These are phyloP conservation scores for Suillus subalutaceus DNA, from an alignment of 768 basidiomycete species.

Conservation along the genomic window DNA sequence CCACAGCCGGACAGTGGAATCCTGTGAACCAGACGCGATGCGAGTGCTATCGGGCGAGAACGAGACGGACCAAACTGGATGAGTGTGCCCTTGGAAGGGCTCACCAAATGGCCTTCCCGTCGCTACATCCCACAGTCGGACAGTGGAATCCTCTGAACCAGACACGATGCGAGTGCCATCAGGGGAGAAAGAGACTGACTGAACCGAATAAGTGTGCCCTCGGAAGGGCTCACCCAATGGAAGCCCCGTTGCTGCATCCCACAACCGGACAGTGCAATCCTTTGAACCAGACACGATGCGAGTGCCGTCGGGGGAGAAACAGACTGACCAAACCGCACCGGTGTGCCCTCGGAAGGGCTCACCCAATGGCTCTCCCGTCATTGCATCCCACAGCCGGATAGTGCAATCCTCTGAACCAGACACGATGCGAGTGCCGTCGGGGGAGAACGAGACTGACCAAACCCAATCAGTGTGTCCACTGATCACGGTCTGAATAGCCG, in stretches of 20 bases:
- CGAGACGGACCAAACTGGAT: slow-evolving; percentile 15
- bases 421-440: slow-evolving; percentile 18
- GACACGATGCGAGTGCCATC: slow-evolving; percentile 17
- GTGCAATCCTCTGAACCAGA: slow-evolving; percentile 23
- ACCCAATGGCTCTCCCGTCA: slow-evolving; percentile 10
- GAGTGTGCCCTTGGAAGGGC: slow-evolving; percentile 17
- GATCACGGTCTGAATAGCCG: slow-evolving; percentile 7
- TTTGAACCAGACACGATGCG: slow-evolving; percentile 14
- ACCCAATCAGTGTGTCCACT: slow-evolving; percentile 8
- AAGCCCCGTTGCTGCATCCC: slow-evolving; percentile 10
- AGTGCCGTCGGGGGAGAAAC: slow-evolving; percentile 19
- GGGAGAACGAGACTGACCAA: slow-evolving; percentile 9
- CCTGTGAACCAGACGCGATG: slow-evolving; percentile 23
- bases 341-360: slow-evolving; percentile 13
- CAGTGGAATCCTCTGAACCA: slow-evolving; percentile 7
- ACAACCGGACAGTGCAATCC: slow-evolving; percentile 13
- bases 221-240: slow-evolving; percentile 7
- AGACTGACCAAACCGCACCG: slow-evolving; percentile 1
- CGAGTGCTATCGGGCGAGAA: slow-evolving; percentile 22
- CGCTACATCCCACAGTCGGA: slow-evolving; percentile 16
- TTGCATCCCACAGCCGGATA: slow-evolving; percentile 24
- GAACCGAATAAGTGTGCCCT: slow-evolving; percentile 9
- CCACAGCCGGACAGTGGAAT: slow-evolving; percentile 21
- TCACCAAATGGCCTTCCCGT: not conserved
- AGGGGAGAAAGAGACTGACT: slow-evolving; percentile 17